Conservation (phyloP, 192 early-diverging fungal genomes). For the Backusella australiensis region DNA sequence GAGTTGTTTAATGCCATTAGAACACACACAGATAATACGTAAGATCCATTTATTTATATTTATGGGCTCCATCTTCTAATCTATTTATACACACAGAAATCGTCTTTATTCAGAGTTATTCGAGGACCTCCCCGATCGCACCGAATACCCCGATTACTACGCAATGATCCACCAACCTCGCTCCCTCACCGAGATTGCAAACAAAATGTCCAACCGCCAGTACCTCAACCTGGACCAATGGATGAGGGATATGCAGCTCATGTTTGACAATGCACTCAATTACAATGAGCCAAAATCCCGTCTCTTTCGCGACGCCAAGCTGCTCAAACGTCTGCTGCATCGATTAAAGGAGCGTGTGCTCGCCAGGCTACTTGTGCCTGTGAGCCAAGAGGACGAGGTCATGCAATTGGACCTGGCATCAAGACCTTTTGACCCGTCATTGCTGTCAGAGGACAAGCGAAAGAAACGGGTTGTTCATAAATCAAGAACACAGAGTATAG, state of each 20-base stretch:
- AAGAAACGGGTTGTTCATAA: not conserved
- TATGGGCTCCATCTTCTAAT: not conserved
- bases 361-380: conserved; percentile 10
- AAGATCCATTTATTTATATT: not conserved
- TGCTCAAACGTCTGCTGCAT: conserved; percentile 36
- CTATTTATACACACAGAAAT: conserved; percentile 34
- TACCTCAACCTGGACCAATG: conserved; percentile 75
- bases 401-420: conserved; percentile 5
- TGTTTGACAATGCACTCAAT: conserved; percentile 90
- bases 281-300: conserved; percentile 88
- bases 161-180: conserved; percentile 82
- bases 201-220: conserved; percentile 54
- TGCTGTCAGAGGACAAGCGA: not conserved
- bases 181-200: conserved; percentile 63
- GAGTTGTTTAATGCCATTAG: conserved; percentile 43
- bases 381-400: conserved; percentile 22
- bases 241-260: conserved; percentile 71
- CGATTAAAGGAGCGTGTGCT: conserved; percentile 29
- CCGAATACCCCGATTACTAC: conserved; percentile 91
- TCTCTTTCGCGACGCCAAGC: conserved; percentile 75
- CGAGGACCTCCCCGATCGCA: conserved; percentile 67
- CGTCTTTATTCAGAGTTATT: conserved; percentile 75
- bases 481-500: conserved; percentile 8
- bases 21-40: conserved; percentile 49
- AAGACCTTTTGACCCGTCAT: conserved; percentile 12